Base-by-base conservation (phyloP, 176 grass and related monocot genomes). In the Juncus inflexus region DNA sequence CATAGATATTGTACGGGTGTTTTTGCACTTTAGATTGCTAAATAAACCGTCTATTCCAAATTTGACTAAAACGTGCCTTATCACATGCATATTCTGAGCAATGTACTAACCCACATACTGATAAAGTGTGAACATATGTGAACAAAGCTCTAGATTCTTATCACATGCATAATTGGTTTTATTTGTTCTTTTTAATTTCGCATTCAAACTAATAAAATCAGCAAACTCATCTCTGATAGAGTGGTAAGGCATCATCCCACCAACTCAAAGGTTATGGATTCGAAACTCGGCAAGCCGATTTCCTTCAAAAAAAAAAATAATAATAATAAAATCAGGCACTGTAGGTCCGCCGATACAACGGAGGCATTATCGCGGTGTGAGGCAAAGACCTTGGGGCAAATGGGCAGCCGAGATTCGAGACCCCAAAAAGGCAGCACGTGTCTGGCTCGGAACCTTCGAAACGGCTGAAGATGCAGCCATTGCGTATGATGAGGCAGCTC, bases 381-480 rank as follows among this genome's bases (percentile, higher is more conserved):
- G 87, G 64, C 87, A 80, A 62, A 81, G 87, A 37, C 87, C 83
- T 35, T 90, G 87, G 83, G 87, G 87, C 3, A 90, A 90, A 78
- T 90, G 87, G 87, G 87, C 83, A 14, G 83, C 87, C 50, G 87
- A 90, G 79, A 90, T 90, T 69, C 75, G 83, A 4, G 87, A 90
- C 68, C 87, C 87, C 0, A 59, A 59, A 40, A 90, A 90, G 69
- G 87, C 83, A 6, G 80, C 83, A 6, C 87, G 87, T 45, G 87
- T 90, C 1, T 90, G 87, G 87, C 87, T 90, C 40, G 87, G 87
- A 35, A 86, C 87, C 69, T 90, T 86, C 50, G 77, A 90, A 64
- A 90, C 80, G 0, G 87, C 87, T 3, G 87, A 90, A 72, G 80
- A 63, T 63, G 87, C 87, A 7, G 87, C 83, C 60, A 62, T 56